A percentile compares a stretch with the other conserved stretches of the same genome.
These are phyloP conservation scores for Halenospora varia DNA, from an alignment of 495 filamentous ascomycete genomes.

Conservation along the genomic window DNA sequence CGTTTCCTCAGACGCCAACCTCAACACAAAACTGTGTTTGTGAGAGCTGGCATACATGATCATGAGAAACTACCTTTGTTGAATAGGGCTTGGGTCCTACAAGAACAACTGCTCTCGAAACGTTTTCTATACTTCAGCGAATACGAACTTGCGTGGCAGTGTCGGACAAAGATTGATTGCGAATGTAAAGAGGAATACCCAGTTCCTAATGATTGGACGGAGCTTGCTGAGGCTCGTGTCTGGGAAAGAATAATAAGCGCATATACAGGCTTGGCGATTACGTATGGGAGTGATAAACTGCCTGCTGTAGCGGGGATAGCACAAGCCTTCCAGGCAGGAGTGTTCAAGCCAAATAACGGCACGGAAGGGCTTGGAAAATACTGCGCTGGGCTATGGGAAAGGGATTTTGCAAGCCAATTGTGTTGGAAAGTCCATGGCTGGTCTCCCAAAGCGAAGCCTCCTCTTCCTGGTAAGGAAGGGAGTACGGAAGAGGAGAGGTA, in stretches of 20 bases:
- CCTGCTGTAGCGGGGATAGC: not conserved
- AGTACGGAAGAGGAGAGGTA: too few species aligned
- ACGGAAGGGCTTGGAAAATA: constrained; percentile 22
- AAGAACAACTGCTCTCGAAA: not conserved
- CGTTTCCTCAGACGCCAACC: not conserved
- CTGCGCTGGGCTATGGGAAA: constrained; percentile 25
- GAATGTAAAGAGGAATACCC: constrained; percentile 11
- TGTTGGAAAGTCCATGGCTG: constrained; percentile 13
- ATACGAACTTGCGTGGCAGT: constrained; percentile 17
- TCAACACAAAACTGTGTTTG: not conserved
- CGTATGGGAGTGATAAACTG: not conserved
- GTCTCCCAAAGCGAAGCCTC: not conserved
- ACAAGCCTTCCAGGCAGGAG: not conserved
- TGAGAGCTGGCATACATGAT: not conserved
- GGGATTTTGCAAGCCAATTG: constrained; percentile 18
- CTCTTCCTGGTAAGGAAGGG: too few species aligned
- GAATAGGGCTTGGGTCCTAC: not conserved
- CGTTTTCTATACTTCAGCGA: not conserved
- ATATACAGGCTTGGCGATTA: not conserved
- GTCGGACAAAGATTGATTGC: constrained; percentile 14
- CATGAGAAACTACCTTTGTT: not conserved
- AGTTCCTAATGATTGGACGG: not conserved
- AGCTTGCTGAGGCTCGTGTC: not conserved
- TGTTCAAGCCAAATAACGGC: constrained; percentile 11
- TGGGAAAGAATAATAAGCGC: not conserved